Evolutionary conservation across 2,329 filamentous ascomycete species (phyloP).

Genomic region (Talaromyces islandicus): DNA sequence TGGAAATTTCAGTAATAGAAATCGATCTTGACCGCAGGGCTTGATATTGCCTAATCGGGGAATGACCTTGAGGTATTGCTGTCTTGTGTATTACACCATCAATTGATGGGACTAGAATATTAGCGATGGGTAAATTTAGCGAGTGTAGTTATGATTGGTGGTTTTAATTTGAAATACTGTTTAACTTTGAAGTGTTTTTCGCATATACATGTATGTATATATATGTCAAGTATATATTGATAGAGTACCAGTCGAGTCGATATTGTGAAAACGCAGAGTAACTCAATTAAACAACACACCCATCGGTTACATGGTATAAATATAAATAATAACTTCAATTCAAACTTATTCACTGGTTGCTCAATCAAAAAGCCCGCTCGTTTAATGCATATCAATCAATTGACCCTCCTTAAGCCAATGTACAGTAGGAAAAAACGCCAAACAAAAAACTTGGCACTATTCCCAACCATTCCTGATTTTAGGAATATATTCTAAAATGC

Average conservation of each 20-base stretch:
- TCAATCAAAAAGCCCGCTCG: no score
- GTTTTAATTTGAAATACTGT: not conserved
- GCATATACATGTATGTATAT: not conserved
- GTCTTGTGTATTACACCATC: not conserved
- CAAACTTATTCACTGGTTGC: no score
- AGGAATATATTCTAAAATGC: no score
- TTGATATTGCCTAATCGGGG: not conserved
- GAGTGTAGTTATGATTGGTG: not conserved
- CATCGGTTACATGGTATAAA: not conserved
- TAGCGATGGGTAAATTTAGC: not conserved
- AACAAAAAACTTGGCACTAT: no score
- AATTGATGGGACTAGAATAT: not conserved
- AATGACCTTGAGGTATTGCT: not conserved
- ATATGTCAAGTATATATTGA: no score
- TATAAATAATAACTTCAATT: not conserved
- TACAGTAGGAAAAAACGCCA: no score
- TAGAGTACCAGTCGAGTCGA: no score
- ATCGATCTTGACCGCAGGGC: not conserved
- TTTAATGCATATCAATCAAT: no score
- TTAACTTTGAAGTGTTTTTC: no score
- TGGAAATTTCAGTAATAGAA: not conserved
- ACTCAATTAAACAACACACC: not conserved
- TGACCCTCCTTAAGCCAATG: no score
- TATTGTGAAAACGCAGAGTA: not conserved
- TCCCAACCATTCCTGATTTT: no score